Conservation (phyloP, 1,284 basidiomycete genomes). For the Sphaerobolus stellatus region DNA sequence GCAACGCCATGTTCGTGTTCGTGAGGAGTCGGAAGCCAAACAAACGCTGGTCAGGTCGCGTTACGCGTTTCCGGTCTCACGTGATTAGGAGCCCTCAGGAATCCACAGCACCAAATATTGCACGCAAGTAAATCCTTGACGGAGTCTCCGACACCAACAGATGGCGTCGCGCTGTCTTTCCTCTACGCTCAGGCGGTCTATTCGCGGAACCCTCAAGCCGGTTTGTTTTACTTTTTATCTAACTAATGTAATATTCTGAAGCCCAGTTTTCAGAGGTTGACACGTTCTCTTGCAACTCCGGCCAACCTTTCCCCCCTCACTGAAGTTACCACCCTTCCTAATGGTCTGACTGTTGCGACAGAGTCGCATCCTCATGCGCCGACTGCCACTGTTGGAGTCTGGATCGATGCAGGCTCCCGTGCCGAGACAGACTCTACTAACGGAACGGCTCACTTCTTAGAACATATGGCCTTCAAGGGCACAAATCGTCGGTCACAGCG, state of each 20-base stretch:
- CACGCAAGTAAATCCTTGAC: not conserved
- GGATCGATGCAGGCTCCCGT: conserved; percentile 98
- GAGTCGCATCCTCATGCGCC: conserved; percentile 93
- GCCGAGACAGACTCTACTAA: conserved; percentile 94
- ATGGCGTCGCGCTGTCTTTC: conserved; percentile 61
- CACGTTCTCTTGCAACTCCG: conserved; percentile 67
- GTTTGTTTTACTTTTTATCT: conserved; percentile 1
- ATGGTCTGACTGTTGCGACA: conserved; percentile 90
- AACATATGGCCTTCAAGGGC: conserved; percentile 97
- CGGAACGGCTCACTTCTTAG: conserved; percentile 98
- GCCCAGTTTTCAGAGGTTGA: conserved; percentile 2
- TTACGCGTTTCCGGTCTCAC: not conserved
- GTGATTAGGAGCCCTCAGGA: not conserved
- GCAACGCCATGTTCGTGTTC: not conserved
- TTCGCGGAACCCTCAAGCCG: not conserved
- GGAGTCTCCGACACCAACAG: not conserved
- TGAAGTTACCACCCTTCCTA: conserved; percentile 84
- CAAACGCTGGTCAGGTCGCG: not conserved
- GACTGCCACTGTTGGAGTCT: conserved; percentile 97
- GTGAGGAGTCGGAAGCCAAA: too few relatives aligned
- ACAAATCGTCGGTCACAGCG: conserved; percentile 90
- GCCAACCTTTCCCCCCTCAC: conserved; percentile 75
- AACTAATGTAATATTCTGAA: not conserved
- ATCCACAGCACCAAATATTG: conserved; percentile 3
- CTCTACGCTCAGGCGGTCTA: conserved; percentile 6